Evolutionary conservation across 1,139 yeast genomes (phyloP).

Genomic region (Pichia sp.): DNA sequence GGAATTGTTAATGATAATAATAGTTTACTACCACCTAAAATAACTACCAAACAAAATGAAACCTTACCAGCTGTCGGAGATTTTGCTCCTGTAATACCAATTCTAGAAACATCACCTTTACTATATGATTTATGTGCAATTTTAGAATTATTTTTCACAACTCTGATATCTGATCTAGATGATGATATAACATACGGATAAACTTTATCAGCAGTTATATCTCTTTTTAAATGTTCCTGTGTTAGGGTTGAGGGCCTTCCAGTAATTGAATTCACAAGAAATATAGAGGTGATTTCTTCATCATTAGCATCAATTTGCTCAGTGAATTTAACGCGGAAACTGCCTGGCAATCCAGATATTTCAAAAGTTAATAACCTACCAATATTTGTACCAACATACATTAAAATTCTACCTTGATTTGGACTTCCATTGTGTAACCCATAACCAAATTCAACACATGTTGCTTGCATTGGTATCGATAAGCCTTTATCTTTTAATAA

Average conservation of each 20-base stretch:
- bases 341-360: conserved; percentile 64
- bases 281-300: conserved; percentile 47
- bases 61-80: conserved; percentile 24
- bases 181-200: conserved; percentile 54
- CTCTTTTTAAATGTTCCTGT: conserved; percentile 44
- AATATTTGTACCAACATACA: conserved; percentile 71
- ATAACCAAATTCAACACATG: conserved; percentile 67
- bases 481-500: conserved; percentile 36
- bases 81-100: conserved; percentile 46
- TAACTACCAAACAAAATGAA: conserved; percentile 25
- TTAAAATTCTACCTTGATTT: conserved; percentile 61
- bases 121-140: conserved; percentile 51
- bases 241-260: conserved; percentile 67
- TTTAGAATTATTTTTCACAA: conserved; percentile 55
- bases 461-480: conserved; percentile 36
- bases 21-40: conserved; percentile 32
- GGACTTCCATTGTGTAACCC: conserved; percentile 47
- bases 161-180: conserved; percentile 58
- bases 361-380: conserved; percentile 72
- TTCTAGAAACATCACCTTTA: conserved; percentile 45
- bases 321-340: conserved; percentile 55
- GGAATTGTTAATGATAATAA: conserved; percentile 46
- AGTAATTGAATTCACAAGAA: conserved; percentile 49
- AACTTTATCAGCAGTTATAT: conserved; percentile 27
- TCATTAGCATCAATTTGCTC: conserved; percentile 45